Evolutionary conservation across 116 monocot species (phyloP).

Genomic region (Cymodocea nodosa): DNA sequence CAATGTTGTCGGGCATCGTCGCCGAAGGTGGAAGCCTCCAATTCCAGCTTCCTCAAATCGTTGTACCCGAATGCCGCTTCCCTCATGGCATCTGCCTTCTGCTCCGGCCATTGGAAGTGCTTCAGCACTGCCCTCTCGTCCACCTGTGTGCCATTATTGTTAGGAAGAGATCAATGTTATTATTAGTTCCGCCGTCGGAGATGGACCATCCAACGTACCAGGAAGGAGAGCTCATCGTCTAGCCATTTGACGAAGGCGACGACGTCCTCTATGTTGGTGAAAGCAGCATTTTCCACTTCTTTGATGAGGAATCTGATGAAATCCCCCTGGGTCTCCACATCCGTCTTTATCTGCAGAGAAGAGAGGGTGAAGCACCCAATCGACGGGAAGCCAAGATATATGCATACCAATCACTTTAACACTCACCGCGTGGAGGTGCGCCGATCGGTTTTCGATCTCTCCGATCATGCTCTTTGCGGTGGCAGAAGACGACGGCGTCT

Average conservation of each 20-base stretch:
- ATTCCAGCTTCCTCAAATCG: constrained; percentile 79
- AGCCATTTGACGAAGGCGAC: constrained; percentile 97
- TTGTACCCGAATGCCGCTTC: constrained; percentile 90
- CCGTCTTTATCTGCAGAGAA: constrained; percentile 60
- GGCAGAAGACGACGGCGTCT: constrained; percentile 21
- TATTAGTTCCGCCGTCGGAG: too few relatives aligned
- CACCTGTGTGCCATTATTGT: constrained; percentile 21
- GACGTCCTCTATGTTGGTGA: constrained; percentile 71
- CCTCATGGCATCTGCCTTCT: constrained; percentile 87
- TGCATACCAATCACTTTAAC: neutral
- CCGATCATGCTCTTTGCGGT: constrained; percentile 83
- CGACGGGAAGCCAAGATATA: neutral
- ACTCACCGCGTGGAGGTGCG: constrained; percentile 86
- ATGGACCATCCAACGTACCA: constrained; percentile 35
- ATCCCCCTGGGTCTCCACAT: constrained; percentile 92
- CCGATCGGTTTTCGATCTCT: constrained; percentile 93
- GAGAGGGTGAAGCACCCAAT: neutral
- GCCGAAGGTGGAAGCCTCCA: constrained; percentile 39
- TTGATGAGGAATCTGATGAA: constrained; percentile 80
- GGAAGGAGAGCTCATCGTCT: constrained; percentile 89
- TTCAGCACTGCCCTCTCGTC: constrained; percentile 95
- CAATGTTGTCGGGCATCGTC: constrained; percentile 56
- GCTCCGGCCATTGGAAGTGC: constrained; percentile 95
- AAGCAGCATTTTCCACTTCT: constrained; percentile 59
- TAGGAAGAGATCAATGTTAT: neutral